A percentile compares a stretch with the other conserved stretches of the same genome.
phyloP scores from a whole-genome alignment of 2,329 filamentous ascomycete genomes.

The Pseudogymnoascus destructans region DNA sequence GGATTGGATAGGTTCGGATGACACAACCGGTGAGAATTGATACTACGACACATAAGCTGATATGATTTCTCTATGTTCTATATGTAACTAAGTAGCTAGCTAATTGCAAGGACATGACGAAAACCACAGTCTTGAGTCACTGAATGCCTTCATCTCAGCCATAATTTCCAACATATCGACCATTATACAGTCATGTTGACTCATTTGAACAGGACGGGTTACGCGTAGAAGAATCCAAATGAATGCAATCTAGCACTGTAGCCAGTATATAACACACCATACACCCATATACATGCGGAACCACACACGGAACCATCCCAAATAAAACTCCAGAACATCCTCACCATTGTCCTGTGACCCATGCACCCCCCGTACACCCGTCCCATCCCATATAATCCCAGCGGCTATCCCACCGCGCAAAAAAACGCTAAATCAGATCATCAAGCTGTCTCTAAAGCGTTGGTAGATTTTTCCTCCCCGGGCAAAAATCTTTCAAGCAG shows the following conservation, averaged over 20 bases:
- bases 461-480: neutral
- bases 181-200: neutral
- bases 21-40: neutral
- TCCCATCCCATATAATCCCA: neutral
- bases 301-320: constrained; percentile 1
- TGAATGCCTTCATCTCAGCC: neutral
- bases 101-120: too few species aligned
- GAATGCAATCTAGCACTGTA: neutral
- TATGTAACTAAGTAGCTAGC: neutral
- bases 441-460: constrained; percentile 7
- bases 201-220: neutral
- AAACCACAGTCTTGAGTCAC: neutral
- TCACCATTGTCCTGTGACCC: neutral
- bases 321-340: neutral
- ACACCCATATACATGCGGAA: neutral
- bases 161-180: neutral
- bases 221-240: neutral
- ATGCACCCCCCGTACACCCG: neutral
- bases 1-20: neutral
- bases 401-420: neutral
- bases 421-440: constrained; percentile 8
- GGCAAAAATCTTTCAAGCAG: neutral
- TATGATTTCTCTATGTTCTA: neutral
- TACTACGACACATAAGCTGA: neutral
- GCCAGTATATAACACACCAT: neutral